Percentiles rank a stretch among this genome's conserved stretches.
Conservation (phyloP, 2,329 filamentous ascomycete species). For the Pestalotiopsis sp. region DNA sequence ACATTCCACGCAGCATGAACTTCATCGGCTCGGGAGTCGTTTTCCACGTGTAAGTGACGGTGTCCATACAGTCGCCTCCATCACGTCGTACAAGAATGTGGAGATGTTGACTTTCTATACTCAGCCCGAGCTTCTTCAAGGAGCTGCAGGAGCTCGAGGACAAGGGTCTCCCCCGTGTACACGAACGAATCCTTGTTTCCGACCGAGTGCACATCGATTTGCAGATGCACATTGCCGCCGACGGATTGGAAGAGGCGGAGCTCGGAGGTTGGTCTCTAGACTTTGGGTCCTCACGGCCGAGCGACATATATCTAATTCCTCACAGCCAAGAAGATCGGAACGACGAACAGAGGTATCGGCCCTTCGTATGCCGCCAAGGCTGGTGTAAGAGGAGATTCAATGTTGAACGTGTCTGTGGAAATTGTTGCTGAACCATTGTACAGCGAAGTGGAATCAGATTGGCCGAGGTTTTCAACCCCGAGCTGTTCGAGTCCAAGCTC, state of each 20-base stretch:
- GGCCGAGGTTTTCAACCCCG: constrained; percentile 68
- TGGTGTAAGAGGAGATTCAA: constrained; percentile 30
- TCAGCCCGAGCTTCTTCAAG: constrained; percentile 62
- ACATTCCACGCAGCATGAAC: constrained; percentile 51
- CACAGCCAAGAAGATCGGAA: constrained; percentile 40
- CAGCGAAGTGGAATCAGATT: constrained; percentile 66
- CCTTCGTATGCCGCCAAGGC: constrained; percentile 57
- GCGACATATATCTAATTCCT: background rate
- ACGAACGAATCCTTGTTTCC: constrained; percentile 63
- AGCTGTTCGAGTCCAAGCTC: constrained; percentile 68
- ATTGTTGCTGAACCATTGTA: background rate
- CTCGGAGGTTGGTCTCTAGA: constrained; percentile 33
- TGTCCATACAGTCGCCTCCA: background rate
- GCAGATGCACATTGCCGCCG: constrained; percentile 66
- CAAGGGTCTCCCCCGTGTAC: constrained; percentile 59
- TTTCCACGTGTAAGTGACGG: constrained; percentile 28
- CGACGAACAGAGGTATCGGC: constrained; percentile 40
- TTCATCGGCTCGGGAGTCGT: constrained; percentile 70
- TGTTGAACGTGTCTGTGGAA: background rate
- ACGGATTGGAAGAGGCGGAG: constrained; percentile 66
- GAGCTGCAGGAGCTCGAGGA: constrained; percentile 63
- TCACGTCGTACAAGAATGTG: background rate
- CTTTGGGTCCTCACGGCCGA: background rate
- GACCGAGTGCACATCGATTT: constrained; percentile 66
- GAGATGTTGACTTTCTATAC: background rate